Evolutionary conservation across 208 protist species (phyloP), one percentile per base, ranked within the genome.

Genomic region (Wallacemonas rigidus): DNA sequence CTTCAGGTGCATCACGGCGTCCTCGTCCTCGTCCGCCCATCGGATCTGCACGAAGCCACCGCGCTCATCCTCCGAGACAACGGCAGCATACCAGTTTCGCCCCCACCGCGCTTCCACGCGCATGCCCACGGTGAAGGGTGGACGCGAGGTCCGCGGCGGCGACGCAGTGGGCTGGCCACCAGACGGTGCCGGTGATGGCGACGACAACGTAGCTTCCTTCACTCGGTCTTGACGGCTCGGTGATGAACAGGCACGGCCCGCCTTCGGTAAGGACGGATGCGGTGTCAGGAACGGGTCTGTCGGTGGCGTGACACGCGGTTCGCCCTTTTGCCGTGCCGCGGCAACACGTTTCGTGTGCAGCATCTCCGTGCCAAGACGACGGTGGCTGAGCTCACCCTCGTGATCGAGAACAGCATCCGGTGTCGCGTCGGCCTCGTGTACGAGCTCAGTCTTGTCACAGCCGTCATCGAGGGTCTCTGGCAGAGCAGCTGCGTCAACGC

Each of bases 1-100:
- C 4, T 77, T 68, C 9, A 93, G 53, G 73, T 93, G 88, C 40
- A 93, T 41, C 11, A 83, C 51, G 7, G 86, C 86, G 67, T 94
- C 86, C 41, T 86, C 82, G 14, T 77, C 75, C 60, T 36, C 60
- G 15, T 65, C 43, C 9, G 45, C 36, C 85, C 86, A 89, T 38
- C 78, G 67, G 67, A 94, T 77, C 68, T 89, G 85, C 71, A 92
- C 86, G 63, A 85, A 92, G 36, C 85, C 85, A 69, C 83, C 77
- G 3, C 76, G 70, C 58, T 85, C 82, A 2, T 76, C 74, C 50
- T 82, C 80, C 1, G 63, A 77, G 2, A 91, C 72, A 14, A 71
- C 67, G 5, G 86, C 89, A 0, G 74, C 71, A 70, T 79, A 89
- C 87, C 89, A 94, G 39, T 71, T 63, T 35, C 79, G 54, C 7